phyloP scores from a whole-genome alignment of 768 basidiomycete genomes.

The Tylopilus subfusipes region DNA sequence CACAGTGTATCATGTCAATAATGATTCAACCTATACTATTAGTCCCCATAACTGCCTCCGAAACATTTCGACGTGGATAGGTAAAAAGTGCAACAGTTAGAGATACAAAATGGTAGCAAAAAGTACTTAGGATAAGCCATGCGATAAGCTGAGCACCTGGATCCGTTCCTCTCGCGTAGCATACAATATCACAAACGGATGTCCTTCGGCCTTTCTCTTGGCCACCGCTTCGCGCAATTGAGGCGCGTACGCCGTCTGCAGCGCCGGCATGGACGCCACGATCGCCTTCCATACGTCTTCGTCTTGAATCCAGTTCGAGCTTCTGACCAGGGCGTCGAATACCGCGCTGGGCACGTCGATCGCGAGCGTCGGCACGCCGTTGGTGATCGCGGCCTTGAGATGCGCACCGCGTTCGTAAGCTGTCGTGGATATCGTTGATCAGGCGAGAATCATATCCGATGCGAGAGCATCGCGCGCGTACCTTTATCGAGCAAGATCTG shows the following conservation, averaged over 20 bases:
- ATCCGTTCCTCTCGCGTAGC: conserved; percentile 67
- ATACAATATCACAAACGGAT: conserved; percentile 59
- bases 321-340: conserved; percentile 62
- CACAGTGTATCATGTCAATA: no score
- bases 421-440: conserved; percentile 21
- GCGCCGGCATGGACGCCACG: conserved; percentile 49
- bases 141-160: conserved; percentile 50
- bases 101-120: background rate
- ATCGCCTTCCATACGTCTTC: conserved; percentile 74
- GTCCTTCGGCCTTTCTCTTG: conserved; percentile 62
- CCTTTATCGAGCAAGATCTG: conserved; percentile 68
- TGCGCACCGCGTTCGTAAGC: conserved; percentile 62
- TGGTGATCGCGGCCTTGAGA: conserved; percentile 56
- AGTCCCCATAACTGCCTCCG: background rate
- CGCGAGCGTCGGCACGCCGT: conserved; percentile 64
- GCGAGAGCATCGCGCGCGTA: conserved; percentile 19
- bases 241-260: conserved; percentile 57
- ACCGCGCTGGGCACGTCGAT: conserved; percentile 60
- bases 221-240: conserved; percentile 65
- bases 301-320: conserved; percentile 62
- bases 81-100: background rate
- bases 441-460: background rate
- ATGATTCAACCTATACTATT: background rate
- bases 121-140: conserved; percentile 2
- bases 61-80: background rate